These are phyloP conservation scores for Hericium erinaceus DNA, from an alignment of 768 basidiomycete genomes.

Conservation along the genomic window DNA sequence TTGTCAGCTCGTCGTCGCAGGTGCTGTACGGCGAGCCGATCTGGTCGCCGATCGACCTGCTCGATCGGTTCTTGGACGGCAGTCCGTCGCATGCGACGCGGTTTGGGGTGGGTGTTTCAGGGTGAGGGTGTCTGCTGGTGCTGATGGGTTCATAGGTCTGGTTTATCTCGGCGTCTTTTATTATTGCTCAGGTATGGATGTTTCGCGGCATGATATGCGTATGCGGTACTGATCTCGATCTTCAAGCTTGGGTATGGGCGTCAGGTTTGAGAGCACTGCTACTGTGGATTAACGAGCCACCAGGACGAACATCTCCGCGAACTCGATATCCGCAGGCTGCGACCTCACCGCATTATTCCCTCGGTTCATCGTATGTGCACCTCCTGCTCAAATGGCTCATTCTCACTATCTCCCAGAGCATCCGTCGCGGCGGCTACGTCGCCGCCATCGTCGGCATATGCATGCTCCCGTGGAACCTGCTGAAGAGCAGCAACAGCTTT, in stretches of 20 bases:
- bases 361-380: slow-evolving; percentile 51
- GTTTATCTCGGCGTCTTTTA: slow-evolving; percentile 73
- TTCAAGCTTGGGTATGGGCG: not conserved
- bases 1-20: slow-evolving; percentile 70
- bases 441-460: slow-evolving; percentile 69
- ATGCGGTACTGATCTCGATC: too few species aligned
- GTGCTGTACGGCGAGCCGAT: slow-evolving; percentile 70
- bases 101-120: slow-evolving; percentile 40
- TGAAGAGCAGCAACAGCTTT: slow-evolving; percentile 66
- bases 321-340: slow-evolving; percentile 76
- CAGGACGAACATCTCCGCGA: slow-evolving; percentile 75
- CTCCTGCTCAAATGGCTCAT: not conserved
- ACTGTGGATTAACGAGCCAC: slow-evolving; percentile 5
- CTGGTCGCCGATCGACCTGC: slow-evolving; percentile 70
- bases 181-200: slow-evolving; percentile 54
- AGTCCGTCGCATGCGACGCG: slow-evolving; percentile 53
- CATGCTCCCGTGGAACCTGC: slow-evolving; percentile 72
- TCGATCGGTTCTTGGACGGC: slow-evolving; percentile 60
- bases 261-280: slow-evolving; percentile 1
- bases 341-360: slow-evolving; percentile 74
- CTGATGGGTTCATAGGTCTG: slow-evolving; percentile 38
- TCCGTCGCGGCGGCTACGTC: slow-evolving; percentile 77
- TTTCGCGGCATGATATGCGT: not conserved
- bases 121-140: not conserved
- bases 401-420: slow-evolving; percentile 40